Conservation (phyloP, 768 basidiomycete species). For the Tephrocybe sp. region DNA sequence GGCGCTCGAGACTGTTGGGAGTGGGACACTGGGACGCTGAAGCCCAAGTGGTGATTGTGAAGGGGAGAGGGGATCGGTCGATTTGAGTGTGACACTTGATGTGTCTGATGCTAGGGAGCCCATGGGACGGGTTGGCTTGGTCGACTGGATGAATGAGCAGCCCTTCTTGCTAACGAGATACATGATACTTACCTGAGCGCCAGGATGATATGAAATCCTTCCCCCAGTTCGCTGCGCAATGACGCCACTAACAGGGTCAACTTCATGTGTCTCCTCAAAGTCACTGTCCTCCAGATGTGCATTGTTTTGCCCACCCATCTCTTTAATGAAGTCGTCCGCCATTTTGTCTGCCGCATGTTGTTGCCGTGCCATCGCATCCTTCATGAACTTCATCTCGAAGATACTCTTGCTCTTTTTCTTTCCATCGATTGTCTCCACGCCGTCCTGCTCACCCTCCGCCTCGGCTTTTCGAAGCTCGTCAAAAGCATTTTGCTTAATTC, state of each 20-base stretch:
- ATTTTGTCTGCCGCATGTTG: conserved; percentile 53
- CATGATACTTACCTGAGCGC: conserved; percentile 31
- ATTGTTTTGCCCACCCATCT: conserved; percentile 48
- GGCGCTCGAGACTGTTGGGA: conserved; percentile 20
- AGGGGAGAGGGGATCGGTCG: conserved; percentile 46
- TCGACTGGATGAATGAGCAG: conserved; percentile 18
- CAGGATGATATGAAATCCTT: conserved; percentile 61
- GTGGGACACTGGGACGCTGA: conserved; percentile 11
- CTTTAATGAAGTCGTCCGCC: conserved; percentile 70
- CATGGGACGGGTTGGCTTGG: conserved; percentile 17
- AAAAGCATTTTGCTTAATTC: conserved; percentile 67
- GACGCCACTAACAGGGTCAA: conserved; percentile 33
- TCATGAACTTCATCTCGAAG: conserved; percentile 99
- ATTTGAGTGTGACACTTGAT: conserved; percentile 68
- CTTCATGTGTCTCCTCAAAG: conserved; percentile 24
- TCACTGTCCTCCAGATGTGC: conserved; percentile 28
- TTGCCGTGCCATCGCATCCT: conserved; percentile 77
- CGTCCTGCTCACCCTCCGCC: conserved; percentile 33
- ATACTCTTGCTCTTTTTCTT: conserved; percentile 59
- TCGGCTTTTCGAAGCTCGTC: conserved; percentile 67
- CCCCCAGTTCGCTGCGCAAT: conserved; percentile 62
- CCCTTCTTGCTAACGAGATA: not conserved
- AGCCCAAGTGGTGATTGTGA: conserved; percentile 29
- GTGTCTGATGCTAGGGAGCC: conserved; percentile 47
- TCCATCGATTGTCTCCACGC: conserved; percentile 24